phyloP scores from a whole-genome alignment of 2,329 filamentous ascomycete genomes.

The Claviceps purpurea region DNA sequence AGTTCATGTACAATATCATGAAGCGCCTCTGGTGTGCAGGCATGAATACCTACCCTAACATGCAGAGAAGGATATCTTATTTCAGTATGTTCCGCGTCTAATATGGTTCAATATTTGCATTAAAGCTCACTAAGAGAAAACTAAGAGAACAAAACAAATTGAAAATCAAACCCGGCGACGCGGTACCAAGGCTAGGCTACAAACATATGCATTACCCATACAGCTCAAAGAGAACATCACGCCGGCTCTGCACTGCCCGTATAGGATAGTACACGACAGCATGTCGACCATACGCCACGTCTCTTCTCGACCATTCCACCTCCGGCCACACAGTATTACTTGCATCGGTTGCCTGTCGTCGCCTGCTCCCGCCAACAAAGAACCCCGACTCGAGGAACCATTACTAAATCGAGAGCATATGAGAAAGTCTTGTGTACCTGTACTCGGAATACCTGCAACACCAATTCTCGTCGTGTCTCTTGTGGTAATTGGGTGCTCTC shows the following conservation, averaged over 20 bases:
- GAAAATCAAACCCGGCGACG: conserved; percentile 16
- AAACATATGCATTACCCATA: conserved; percentile 17
- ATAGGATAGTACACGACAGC: conserved; percentile 7
- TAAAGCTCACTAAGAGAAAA: conserved; percentile 47
- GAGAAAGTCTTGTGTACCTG: neutral
- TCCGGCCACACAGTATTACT: conserved; percentile 5
- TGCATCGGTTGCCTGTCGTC: conserved; percentile 8
- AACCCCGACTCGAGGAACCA: conserved; percentile 1
- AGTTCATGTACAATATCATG: no score
- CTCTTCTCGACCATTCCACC: conserved; percentile 3
- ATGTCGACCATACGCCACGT: conserved; percentile 9
- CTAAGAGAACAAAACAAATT: conserved; percentile 32
- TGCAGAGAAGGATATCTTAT: no score
- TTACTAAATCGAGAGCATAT: conserved; percentile 3
- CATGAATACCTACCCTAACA: no score
- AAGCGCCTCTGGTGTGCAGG: no score
- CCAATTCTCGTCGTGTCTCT: conserved; percentile 7
- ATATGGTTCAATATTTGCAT: conserved; percentile 46
- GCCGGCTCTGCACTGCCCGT: conserved; percentile 3
- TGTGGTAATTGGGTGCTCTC: conserved; percentile 13
- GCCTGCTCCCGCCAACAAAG: conserved; percentile 3
- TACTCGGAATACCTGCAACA: conserved; percentile 4
- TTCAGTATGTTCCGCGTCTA: neutral
- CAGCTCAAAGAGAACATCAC: conserved; percentile 10
- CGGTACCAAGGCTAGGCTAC: conserved; percentile 13